Evolutionary conservation across 768 basidiomycete species (phyloP).

Genomic region (Kwoniella sp.): DNA sequence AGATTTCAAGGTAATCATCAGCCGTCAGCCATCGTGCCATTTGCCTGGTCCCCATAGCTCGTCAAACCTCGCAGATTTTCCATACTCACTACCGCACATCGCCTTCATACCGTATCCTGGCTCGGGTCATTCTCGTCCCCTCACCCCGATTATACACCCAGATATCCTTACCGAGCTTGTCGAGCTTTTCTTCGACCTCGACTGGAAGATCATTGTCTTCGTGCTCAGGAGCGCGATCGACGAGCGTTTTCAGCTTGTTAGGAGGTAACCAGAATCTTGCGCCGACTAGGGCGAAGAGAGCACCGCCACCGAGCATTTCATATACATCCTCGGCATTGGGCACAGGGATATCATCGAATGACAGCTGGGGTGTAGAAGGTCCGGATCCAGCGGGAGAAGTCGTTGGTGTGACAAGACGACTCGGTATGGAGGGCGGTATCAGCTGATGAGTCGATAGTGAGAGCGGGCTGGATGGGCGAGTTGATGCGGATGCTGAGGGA

Average conservation of each 20-base stretch:
- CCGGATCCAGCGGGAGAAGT: slow-evolving; percentile 13
- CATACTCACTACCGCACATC: slow-evolving; percentile 41
- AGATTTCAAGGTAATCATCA: no score
- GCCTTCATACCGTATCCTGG: slow-evolving; percentile 46
- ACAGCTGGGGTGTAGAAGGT: slow-evolving; percentile 17
- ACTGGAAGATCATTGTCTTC: slow-evolving; percentile 24
- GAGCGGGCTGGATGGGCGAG: not conserved
- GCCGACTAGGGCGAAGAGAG: slow-evolving; percentile 43
- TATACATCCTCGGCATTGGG: slow-evolving; percentile 15
- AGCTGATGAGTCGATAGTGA: not conserved
- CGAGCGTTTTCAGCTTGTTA: slow-evolving; percentile 23
- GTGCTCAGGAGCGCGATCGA: slow-evolving; percentile 28
- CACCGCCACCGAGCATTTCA: slow-evolving; percentile 45
- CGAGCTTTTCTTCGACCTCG: slow-evolving; percentile 27
- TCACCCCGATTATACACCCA: slow-evolving; percentile 39
- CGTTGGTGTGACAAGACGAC: slow-evolving; percentile 4
- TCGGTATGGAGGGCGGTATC: not conserved
- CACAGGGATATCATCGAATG: slow-evolving; percentile 8
- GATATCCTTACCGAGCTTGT: slow-evolving; percentile 34
- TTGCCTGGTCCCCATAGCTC: no score
- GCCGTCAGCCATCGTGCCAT: no score
- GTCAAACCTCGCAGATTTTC: no score
- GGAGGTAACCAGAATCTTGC: slow-evolving; percentile 44
- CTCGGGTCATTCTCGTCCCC: slow-evolving; percentile 32
- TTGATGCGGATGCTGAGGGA: not conserved